phyloP scores from a whole-genome alignment of 768 basidiomycete species.

The Leucocoprinus birnbaumii region DNA sequence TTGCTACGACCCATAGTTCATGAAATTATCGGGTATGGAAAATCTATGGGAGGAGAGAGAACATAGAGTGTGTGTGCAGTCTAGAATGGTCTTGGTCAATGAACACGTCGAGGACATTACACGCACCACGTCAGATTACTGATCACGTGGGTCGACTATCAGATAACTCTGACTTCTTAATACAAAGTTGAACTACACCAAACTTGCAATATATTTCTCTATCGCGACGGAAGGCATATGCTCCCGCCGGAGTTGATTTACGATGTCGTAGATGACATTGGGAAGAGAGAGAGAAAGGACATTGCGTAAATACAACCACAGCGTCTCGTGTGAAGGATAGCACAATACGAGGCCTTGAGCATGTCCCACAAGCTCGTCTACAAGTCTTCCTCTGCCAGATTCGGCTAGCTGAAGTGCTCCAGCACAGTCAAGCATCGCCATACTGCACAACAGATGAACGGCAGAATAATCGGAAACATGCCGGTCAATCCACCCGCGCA shows the following conservation, averaged over 20 bases:
- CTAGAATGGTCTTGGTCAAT: not conserved
- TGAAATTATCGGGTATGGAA: not conserved
- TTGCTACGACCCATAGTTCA: slow-evolving; percentile 23
- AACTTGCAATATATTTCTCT: slow-evolving; percentile 6
- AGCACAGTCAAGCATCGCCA: slow-evolving; percentile 20
- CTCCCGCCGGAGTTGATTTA: slow-evolving; percentile 13
- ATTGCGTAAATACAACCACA: slow-evolving; percentile 60
- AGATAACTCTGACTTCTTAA: slow-evolving; percentile 1
- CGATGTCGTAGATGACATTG: slow-evolving; percentile 1
- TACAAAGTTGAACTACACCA: not conserved
- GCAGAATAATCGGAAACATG: slow-evolving; percentile 71
- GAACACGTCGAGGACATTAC: slow-evolving; percentile 18
- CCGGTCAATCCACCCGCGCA: slow-evolving; percentile 53
- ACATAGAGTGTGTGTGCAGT: slow-evolving; percentile 2
- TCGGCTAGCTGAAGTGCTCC: slow-evolving; percentile 1
- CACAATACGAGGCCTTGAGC: slow-evolving; percentile 43
- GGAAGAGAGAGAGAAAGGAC: slow-evolving; percentile 10
- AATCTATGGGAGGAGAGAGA: not conserved
- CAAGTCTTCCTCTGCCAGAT: slow-evolving; percentile 9
- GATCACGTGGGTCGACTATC: slow-evolving; percentile 20
- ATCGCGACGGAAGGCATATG: slow-evolving; percentile 5
- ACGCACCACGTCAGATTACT: slow-evolving; percentile 19
- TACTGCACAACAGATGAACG: slow-evolving; percentile 48
- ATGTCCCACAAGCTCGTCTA: slow-evolving; percentile 30
- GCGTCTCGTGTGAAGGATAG: slow-evolving; percentile 58